A percentile compares a stretch with the other conserved stretches of the same genome.
Conservation (phyloP, 352 stramenopile species). For the Vaucheria bursata region DNA sequence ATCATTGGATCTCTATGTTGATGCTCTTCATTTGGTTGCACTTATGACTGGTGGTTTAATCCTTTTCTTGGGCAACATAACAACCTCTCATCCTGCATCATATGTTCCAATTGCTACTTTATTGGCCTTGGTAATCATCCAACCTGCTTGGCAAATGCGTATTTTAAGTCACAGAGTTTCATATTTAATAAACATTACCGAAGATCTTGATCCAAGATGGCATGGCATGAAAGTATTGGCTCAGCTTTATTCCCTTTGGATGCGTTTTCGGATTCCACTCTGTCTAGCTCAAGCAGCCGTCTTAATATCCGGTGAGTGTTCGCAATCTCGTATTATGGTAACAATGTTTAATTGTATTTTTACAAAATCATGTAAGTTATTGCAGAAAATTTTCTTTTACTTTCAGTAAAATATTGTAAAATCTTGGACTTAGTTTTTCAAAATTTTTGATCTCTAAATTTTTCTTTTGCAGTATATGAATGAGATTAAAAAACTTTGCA, state of each 20-base stretch:
- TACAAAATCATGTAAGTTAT: too few species aligned
- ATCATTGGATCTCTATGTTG: neutral
- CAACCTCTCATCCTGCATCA: neutral
- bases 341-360: too few species aligned
- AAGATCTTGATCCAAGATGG: neutral
- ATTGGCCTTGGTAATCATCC: neutral
- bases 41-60: neutral
- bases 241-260: neutral
- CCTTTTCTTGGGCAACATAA: neutral
- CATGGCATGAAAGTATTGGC: constrained; percentile 5
- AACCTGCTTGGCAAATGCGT: neutral
- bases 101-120: neutral
- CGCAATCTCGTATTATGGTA: too few species aligned
- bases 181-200: neutral
- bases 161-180: neutral
- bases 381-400: too few species aligned
- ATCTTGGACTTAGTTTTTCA: too few species aligned
- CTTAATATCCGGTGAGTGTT: too few species aligned
- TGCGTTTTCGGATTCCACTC: neutral
- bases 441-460: too few species aligned
- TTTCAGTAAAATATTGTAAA: too few species aligned
- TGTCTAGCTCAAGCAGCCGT: neutral
- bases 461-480: too few species aligned
- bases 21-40: neutral
- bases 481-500: too few species aligned